Conservation (phyloP, 768 basidiomycete species). For the Hypsizygus marmoreus region DNA sequence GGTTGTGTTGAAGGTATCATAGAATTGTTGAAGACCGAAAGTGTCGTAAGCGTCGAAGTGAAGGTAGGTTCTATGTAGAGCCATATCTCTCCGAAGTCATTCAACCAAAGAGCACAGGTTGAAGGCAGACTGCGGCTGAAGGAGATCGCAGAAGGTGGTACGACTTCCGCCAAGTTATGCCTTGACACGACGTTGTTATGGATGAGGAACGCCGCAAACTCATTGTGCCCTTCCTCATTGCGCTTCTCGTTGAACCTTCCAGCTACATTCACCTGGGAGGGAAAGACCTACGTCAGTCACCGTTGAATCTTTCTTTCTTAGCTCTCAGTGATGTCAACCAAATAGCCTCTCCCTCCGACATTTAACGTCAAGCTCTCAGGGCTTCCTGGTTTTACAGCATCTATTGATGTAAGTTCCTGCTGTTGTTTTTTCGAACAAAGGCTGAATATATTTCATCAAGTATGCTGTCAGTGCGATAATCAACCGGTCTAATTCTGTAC, state of each 20-base stretch:
- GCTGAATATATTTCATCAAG: no score
- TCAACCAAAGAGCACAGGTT: constrained; percentile 40
- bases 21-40: constrained; percentile 55
- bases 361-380: constrained; percentile 69
- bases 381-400: constrained; percentile 71
- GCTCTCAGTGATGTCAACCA: constrained; percentile 6
- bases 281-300: constrained; percentile 54
- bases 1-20: constrained; percentile 57
- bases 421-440: no score
- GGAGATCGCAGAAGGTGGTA: constrained; percentile 71
- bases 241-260: constrained; percentile 62
- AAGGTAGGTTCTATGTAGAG: constrained; percentile 41
- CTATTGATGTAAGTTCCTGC: constrained; percentile 53
- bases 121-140: constrained; percentile 60
- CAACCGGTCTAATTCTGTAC: constrained; percentile 46
- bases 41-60: constrained; percentile 61
- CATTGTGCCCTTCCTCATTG: constrained; percentile 53
- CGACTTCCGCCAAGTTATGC: constrained; percentile 51
- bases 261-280: constrained; percentile 54
- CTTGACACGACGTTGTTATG: constrained; percentile 57
- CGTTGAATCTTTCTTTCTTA: neutral
- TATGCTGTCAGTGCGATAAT: constrained; percentile 60
- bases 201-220: constrained; percentile 46
- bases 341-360: constrained; percentile 69
- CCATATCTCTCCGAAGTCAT: neutral